Evolutionary conservation across 176 grass and related monocot genomes (phyloP), one percentile per base, ranked within the genome.

Genomic region (Bonia amplexicaulis): DNA sequence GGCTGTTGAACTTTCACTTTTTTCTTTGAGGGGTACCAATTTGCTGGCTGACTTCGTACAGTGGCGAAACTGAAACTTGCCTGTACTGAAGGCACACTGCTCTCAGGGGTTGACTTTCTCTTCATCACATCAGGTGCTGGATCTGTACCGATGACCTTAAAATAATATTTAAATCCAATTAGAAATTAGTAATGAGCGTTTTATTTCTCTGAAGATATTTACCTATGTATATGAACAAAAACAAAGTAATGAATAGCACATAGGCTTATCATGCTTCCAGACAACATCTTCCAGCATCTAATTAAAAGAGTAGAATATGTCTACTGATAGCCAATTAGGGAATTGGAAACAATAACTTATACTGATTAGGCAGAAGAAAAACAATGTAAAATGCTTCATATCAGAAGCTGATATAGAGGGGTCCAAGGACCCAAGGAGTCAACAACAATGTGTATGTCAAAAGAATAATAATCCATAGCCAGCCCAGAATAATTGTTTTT

Each of bases 1-100:
- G 22, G 66, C 29, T 84, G 71, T 47, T 64, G 87, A 84, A 84
- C 68, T 81, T 86, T 85, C 64, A 89, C 70, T 35, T 80, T 82
- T 90, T 88, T 76, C 82, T 80, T 86, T 70, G 35, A 44, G 25
- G 83, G 82, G 44, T 78, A 60, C 81, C 82, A 85, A 71, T 70
- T 75, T 78, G 61, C 65, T 22, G 49, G 73, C 44, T 75, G 70
- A 33, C 69, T 87, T 53, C 49, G 69, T 58, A 5, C 23, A 80
- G 69, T 9, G 3, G 42, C 11, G 37, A 64, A 70, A 74, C 7
- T 37, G 31, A 74, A 80, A 66, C 69, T 84, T 66, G 75, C 55
- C 27, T 80, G 74, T 22, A 35, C 51, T 22, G 69, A 71, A 78
- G 73, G 66, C 52, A 78, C n/a, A 60, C 6, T 77, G 59, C 39